Percentiles rank a stretch among this genome's conserved stretches.
These are phyloP conservation scores for Kwoniella mangroviensis DNA, from an alignment of 768 basidiomycete species.

Conservation along the genomic window DNA sequence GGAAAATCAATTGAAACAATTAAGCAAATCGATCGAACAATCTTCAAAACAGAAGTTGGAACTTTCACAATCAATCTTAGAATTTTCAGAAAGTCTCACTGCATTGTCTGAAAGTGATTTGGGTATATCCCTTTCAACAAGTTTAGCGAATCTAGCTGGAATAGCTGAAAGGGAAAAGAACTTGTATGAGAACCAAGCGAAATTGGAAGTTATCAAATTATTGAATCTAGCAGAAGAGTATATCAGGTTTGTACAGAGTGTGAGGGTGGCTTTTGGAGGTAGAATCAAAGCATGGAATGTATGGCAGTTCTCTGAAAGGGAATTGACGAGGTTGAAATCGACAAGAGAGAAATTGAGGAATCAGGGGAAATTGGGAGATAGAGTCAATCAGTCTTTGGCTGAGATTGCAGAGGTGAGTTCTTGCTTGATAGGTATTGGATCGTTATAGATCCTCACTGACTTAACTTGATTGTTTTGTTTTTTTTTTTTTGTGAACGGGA, in stretches of 20 bases:
- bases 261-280: slow-evolving; percentile 82
- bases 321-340: slow-evolving; percentile 72
- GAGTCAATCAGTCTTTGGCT: slow-evolving; percentile 72
- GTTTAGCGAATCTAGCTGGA: slow-evolving; percentile 72
- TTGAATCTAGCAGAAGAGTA: slow-evolving; percentile 91
- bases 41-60: slow-evolving; percentile 85
- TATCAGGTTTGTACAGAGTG: slow-evolving; percentile 83
- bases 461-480: not conserved
- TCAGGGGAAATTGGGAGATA: slow-evolving; percentile 66
- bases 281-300: slow-evolving; percentile 79
- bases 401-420: slow-evolving; percentile 76
- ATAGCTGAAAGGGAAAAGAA: slow-evolving; percentile 77
- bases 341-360: slow-evolving; percentile 80
- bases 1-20: slow-evolving; percentile 81
- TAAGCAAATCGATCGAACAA: slow-evolving; percentile 82
- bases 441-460: not conserved
- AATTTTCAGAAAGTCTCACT: slow-evolving; percentile 74
- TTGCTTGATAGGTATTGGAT: not conserved
- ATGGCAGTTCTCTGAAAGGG: slow-evolving; percentile 80
- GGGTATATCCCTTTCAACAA: slow-evolving; percentile 70
- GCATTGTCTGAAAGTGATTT: slow-evolving; percentile 78
- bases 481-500: not conserved
- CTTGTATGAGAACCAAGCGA: slow-evolving; percentile 72
- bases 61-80: slow-evolving; percentile 70
- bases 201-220: slow-evolving; percentile 79